phyloP scores from a whole-genome alignment of 352 stramenopile species.

The Phytophthora colocasiae region DNA sequence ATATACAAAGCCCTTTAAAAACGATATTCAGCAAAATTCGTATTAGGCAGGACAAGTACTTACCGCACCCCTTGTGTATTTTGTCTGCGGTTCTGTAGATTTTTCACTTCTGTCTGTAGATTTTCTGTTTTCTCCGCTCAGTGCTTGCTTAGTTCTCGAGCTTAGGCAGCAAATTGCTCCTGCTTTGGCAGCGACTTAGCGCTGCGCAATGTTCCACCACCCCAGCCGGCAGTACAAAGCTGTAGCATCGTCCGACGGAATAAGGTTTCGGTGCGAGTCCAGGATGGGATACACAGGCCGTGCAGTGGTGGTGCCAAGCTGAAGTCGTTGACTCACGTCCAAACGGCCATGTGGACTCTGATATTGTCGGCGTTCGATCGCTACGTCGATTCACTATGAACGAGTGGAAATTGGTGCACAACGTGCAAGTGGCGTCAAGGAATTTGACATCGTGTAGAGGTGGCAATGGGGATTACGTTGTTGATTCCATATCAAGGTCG shows the following conservation, averaged over 20 bases:
- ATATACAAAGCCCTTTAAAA: too few relatives aligned
- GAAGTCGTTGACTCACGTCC: constrained; percentile 25
- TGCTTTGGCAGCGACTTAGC: constrained; percentile 7
- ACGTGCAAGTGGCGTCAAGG: constrained; percentile 12
- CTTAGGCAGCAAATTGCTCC: not conserved
- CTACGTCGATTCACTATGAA: constrained; percentile 2
- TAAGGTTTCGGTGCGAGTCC: constrained; percentile 39
- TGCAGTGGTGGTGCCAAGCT: not conserved
- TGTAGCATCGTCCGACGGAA: constrained; percentile 11
- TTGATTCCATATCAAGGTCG: not conserved
- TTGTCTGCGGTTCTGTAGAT: too few relatives aligned
- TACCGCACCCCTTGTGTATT: too few relatives aligned
- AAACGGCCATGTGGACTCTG: constrained; percentile 4
- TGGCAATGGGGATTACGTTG: constrained; percentile 10
- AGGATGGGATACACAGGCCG: constrained; percentile 14
- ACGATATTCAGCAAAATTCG: too few relatives aligned
- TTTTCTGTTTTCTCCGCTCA: too few relatives aligned
- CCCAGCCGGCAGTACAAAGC: constrained; percentile 16
- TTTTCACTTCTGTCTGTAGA: too few relatives aligned
- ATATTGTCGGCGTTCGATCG: constrained; percentile 8
- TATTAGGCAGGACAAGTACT: too few relatives aligned
- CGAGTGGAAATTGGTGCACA: not conserved
- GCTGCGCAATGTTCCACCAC: constrained; percentile 17
- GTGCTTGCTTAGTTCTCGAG: constrained; percentile 10
- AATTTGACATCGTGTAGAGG: constrained; percentile 12